Evolutionary conservation across 2,329 filamentous ascomycete species (phyloP), one percentile per base, ranked within the genome.

Genomic region (Raffaelea ambrosiae): DNA sequence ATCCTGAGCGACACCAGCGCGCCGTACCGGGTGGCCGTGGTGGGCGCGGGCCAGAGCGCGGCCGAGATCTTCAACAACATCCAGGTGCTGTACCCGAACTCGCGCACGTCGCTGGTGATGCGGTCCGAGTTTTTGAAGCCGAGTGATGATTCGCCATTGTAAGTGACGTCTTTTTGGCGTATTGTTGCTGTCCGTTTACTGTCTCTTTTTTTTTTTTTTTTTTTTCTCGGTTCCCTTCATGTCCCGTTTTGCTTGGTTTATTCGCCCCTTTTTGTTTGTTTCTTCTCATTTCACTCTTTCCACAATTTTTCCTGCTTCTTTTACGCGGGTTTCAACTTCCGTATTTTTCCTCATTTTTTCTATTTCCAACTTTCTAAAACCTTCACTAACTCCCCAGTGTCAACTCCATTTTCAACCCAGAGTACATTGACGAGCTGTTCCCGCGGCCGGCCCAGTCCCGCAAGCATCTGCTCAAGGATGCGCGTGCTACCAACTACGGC

Each of bases 121-220:
- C 83, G 88, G 56, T 83, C 84, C 39, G 80, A 88, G 53, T 89
- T 91, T 48, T 68, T 98, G 51, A 82, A 86, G 57, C 91, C 91
- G 1, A 95, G 88, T 61, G 91, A 98, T 61, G 93, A 97, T 64
- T 95, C 88, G 47, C 93, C 91, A 18, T 97, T 97, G 86, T 90
- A 72, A 71, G 85, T 76, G n/a, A n/a, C n/a, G n/a, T n/a, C n/a
- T n/a, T n/a, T n/a, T n/a, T n/a, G n/a, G n/a, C n/a, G n/a, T 3
- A 4, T 35, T 19, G 31, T 29, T 40, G 18, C 14, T 29, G 29
- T 35, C 26, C n/a, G 20, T 38, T 40, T 40, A n/a, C 38, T 21
- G 44, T 43, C 14, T 33, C 21, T 36, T 14, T 18, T n/a, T 36
- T 33, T n/a, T n/a, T 40, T 20, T 22, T 38, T 26, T 44, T 43